These are phyloP conservation scores for Lichtheimia ramosa DNA, from an alignment of 371 early-diverging fungal species.

Conservation along the genomic window DNA sequence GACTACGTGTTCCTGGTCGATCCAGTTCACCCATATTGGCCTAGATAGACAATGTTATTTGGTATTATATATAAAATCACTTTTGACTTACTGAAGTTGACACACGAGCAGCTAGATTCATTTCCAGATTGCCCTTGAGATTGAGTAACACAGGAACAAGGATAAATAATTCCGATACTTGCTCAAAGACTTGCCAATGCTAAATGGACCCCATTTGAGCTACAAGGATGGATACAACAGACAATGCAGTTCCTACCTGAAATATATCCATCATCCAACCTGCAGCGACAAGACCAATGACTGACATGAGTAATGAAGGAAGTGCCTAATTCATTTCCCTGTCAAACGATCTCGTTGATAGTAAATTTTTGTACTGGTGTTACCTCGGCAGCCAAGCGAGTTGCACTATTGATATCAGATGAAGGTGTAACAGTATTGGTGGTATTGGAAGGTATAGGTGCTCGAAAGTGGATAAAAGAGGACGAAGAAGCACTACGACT, in stretches of 20 bases:
- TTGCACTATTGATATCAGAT: conserved; percentile 10
- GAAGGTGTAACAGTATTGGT: background rate
- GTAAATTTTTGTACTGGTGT: background rate
- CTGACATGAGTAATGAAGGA: conserved; percentile 74
- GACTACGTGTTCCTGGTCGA: conserved; percentile 41
- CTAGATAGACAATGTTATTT: conserved; percentile 18
- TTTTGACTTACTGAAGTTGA: conserved; percentile 70
- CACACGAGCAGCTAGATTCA: conserved; percentile 83
- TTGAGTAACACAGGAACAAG: conserved; percentile 84
- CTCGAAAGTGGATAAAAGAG: conserved; percentile 40
- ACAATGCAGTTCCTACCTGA: conserved; percentile 46
- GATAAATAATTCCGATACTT: conserved; percentile 79
- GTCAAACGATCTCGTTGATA: background rate
- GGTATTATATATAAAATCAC: background rate
- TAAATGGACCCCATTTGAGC: conserved; percentile 17
- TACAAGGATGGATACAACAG: background rate
- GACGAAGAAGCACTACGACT: conserved; percentile 14
- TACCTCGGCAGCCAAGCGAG: conserved; percentile 31
- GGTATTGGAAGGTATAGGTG: conserved; percentile 15
- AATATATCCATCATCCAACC: conserved; percentile 76
- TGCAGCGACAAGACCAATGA: conserved; percentile 71
- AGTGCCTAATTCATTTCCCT: conserved; percentile 55
- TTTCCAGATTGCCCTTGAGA: conserved; percentile 88
- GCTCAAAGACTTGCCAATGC: conserved; percentile 74
- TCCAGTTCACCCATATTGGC: conserved; percentile 72